Evolutionary conservation across 331 rosid species (phyloP).

Genomic region (Rhamnella rubrinervis): DNA sequence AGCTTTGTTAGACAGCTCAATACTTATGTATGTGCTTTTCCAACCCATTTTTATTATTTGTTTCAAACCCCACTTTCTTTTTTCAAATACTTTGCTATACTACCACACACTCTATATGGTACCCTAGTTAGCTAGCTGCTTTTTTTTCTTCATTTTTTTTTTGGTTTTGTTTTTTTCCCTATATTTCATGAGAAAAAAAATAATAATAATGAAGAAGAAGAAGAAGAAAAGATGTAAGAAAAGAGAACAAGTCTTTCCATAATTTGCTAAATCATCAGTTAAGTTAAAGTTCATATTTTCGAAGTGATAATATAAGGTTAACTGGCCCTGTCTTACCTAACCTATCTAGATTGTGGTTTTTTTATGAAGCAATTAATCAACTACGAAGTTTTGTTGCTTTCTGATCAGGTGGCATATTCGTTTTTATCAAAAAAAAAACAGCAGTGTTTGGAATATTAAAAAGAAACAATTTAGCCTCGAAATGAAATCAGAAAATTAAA

Average conservation of each 20-base stretch:
- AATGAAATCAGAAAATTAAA: too few species aligned
- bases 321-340: slow-evolving; percentile 23
- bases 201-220: not conserved
- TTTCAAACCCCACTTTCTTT: too few species aligned
- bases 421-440: too few species aligned
- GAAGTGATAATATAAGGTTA: slow-evolving; percentile 12
- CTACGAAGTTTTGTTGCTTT: too few species aligned
- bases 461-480: too few species aligned
- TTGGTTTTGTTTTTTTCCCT: too few species aligned
- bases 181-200: not conserved
- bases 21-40: slow-evolving; percentile 72
- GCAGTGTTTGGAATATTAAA: too few species aligned
- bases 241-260: not conserved
- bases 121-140: not conserved
- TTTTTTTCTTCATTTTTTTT: not conserved
- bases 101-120: not conserved
- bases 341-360: slow-evolving; percentile 1
- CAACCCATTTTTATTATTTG: not conserved
- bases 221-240: not conserved
- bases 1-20: slow-evolving; percentile 94
- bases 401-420: too few species aligned
- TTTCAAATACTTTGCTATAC: not conserved
- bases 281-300: too few species aligned
- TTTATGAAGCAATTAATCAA: not conserved
- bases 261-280: not conserved